phyloP scores from a whole-genome alignment of 441 rosid genomes.

The Metrosideros polymorpha region DNA sequence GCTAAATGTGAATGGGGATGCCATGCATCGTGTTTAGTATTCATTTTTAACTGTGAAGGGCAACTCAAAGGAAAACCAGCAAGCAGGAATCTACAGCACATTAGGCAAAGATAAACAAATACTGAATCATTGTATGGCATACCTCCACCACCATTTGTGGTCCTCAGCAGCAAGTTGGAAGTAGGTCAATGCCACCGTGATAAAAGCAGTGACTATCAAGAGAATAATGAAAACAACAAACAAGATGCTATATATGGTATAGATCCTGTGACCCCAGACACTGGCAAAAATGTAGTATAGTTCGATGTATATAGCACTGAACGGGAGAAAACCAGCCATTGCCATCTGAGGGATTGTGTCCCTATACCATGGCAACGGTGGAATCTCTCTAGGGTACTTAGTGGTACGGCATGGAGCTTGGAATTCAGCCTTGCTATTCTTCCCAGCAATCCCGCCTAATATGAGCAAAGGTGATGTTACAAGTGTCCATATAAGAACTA shows the following conservation, averaged over 20 bases:
- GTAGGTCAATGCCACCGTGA: constrained; percentile 34
- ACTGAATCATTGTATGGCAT: neutral
- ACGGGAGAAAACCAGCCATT: constrained; percentile 38
- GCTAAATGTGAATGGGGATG: neutral
- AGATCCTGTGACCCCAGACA: constrained; percentile 37
- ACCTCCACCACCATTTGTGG: constrained; percentile 42
- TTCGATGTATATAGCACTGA: constrained; percentile 37
- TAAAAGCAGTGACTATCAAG: constrained; percentile 36
- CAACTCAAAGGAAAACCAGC: neutral
- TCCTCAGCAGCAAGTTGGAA: constrained; percentile 43
- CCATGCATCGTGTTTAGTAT: neutral
- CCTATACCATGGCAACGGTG: constrained; percentile 30
- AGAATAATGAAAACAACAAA: constrained; percentile 32
- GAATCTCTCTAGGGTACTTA: constrained; percentile 35
- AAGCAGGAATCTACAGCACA: neutral
- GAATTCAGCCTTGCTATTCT: constrained; percentile 32
- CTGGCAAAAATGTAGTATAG: constrained; percentile 37
- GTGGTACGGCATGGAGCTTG: constrained; percentile 36
- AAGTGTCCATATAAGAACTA: constrained; percentile 38
- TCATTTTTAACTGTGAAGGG: neutral
- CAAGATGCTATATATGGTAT: constrained; percentile 32
- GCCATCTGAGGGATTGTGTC: constrained; percentile 33
- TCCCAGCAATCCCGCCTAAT: constrained; percentile 33
- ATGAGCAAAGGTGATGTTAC: constrained; percentile 35
- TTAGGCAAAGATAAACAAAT: neutral